These are phyloP conservation scores for Scleromitrula shiraiana DNA, from an alignment of 2,329 filamentous ascomycete genomes.

Conservation along the genomic window DNA sequence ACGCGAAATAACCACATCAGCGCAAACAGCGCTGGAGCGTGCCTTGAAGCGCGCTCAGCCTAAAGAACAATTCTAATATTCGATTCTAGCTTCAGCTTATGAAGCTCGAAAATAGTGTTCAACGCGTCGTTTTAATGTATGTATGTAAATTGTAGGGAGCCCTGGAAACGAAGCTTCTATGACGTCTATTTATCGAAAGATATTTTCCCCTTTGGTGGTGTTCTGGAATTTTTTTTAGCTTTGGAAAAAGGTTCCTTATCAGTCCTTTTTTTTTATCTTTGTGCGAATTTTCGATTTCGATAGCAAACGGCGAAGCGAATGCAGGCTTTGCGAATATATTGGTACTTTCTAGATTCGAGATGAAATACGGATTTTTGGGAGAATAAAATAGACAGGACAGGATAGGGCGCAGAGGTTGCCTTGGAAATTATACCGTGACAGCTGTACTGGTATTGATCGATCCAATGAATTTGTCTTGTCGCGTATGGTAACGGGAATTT, in stretches of 20 bases:
- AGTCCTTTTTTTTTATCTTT: background rate
- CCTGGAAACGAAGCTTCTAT: background rate
- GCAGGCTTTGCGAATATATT: background rate
- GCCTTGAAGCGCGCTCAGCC: conserved; percentile 36
- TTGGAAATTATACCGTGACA: conserved; percentile 11
- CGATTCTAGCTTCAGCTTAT: conserved; percentile 4
- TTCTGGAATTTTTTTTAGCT: no score
- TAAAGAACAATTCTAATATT: no score
- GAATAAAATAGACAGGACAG: background rate
- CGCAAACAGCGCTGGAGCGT: conserved; percentile 41
- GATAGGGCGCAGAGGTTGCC: conserved; percentile 11
- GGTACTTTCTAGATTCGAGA: background rate
- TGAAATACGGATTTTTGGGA: background rate
- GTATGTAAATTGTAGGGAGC: background rate
- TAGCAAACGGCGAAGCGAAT: background rate
- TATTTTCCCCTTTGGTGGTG: no score
- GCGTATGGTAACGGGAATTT: conserved; percentile 16
- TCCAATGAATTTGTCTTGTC: conserved; percentile 21
- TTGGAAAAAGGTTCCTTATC: no score
- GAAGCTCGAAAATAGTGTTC: background rate
- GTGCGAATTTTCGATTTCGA: background rate
- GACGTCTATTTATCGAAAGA: background rate
- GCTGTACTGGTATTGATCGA: conserved; percentile 9
- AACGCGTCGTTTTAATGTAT: background rate
- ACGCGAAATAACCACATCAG: conserved; percentile 79